Conservation (phyloP, 371 early-diverging fungal species). For the Rhizopus arrhizus region DNA sequence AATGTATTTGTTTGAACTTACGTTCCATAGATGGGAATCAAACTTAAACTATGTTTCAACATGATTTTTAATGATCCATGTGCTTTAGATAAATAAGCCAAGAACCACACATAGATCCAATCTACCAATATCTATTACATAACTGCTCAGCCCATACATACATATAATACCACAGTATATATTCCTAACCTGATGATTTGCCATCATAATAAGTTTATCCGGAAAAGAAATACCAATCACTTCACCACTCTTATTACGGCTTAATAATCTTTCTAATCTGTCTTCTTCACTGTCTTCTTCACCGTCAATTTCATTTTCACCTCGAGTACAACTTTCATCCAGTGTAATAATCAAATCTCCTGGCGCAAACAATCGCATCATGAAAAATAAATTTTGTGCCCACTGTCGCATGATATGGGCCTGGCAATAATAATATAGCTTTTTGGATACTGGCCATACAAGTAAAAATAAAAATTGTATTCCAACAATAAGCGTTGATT, state of each 20-base stretch:
- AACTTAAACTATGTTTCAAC: conserved; percentile 74
- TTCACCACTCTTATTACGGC: conserved; percentile 32
- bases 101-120: conserved; percentile 88
- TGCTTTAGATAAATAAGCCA: conserved; percentile 65
- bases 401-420: conserved; percentile 63
- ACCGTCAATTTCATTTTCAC: conserved; percentile 52
- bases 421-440: conserved; percentile 46
- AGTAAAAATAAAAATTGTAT: conserved; percentile 32
- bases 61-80: conserved; percentile 85
- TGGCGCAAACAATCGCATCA: conserved; percentile 67
- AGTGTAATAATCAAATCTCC: conserved; percentile 61
- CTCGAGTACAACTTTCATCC: conserved; percentile 46
- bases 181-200: conserved; percentile 74
- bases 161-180: neutral
- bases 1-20: conserved; percentile 31
- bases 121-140: conserved; percentile 73
- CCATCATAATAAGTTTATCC: conserved; percentile 59
- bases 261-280: conserved; percentile 28
- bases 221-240: conserved; percentile 50
- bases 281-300: conserved; percentile 19
- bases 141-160: neutral
- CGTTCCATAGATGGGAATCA: conserved; percentile 85
- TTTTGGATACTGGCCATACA: conserved; percentile 39
- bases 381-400: conserved; percentile 61
- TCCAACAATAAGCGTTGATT: conserved; percentile 21